Base-by-base conservation (phyloP, 371 early-diverging fungal genomes). In the Mortierella sp. region DNA sequence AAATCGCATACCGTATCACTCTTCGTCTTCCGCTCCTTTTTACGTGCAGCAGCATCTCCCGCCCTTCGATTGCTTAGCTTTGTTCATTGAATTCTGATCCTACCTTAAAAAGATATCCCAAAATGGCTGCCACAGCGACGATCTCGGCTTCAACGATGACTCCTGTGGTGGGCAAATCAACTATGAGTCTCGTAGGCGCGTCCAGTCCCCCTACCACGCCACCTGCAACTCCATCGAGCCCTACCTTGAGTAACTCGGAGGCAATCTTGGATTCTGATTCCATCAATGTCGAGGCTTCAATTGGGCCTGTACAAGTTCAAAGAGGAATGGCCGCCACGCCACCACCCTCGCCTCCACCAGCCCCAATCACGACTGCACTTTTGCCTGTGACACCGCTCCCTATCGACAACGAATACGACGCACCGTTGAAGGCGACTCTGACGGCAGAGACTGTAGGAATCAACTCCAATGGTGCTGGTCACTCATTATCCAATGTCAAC, bases 101-200 rank as follows among this genome's bases (percentile, higher is more conserved):
- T 48, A 58, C 48, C 21, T 28, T 28, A 22, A 28, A 28, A 43
- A 28, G 32, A 40, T 47, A 50, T n/a, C 48, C 21, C 57, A 67
- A 70, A 65, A 79, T 79, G 80, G 80, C 80, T 74, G 64, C 80
- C 80, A 79, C 80, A 74, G 74, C 80, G 71, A 79, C 80, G 68
- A 79, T 74, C 68, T 79, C 80, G 74, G n/a, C 80, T 61, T 67
- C 80, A 65, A 79, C 70, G 65, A 68, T 71, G 59, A 64, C 53
- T 55, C 67, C 79, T 78, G 79, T 78, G 73, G 79, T 70, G 63
- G 74, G 74, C 80, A 79, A 71, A 79, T 74, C 80, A 57, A 70
- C 78, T 52, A 73, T 79, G 80, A 79, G 55, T 67, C 74, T 79
- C 28, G 74, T 74, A 41, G 71, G 80, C 45, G 66, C 80, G 19